Conservation (phyloP, 345 rosid species). For the Trapa incisa region DNA sequence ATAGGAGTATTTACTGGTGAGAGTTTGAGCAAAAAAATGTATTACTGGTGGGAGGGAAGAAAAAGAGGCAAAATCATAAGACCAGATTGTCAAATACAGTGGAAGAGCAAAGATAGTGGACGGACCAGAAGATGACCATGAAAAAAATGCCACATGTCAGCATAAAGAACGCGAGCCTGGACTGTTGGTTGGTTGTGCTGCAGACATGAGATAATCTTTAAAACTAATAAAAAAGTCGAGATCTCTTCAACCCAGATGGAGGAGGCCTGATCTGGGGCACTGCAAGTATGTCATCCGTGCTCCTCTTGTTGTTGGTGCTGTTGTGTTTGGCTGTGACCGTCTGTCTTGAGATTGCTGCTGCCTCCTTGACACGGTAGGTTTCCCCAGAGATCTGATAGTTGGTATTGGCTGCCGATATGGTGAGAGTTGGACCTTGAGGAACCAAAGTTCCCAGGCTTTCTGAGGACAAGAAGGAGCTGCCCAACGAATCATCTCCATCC, state of each 20-base stretch:
- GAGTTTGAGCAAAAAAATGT: too few species aligned
- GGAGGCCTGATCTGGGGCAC: constrained; percentile 10
- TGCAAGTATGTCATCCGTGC: constrained; percentile 13
- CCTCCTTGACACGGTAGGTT: background rate
- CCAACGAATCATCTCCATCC: background rate
- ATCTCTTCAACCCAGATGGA: constrained; percentile 8
- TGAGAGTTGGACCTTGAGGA: constrained; percentile 8
- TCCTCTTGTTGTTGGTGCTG: constrained; percentile 6
- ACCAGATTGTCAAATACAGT: too few species aligned
- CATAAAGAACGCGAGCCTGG: too few species aligned
- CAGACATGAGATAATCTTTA: too few species aligned
- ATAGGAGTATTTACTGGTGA: too few species aligned
- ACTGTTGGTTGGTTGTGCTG: too few species aligned
- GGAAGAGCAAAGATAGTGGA: too few species aligned
- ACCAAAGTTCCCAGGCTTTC: constrained; percentile 11
- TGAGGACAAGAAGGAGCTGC: constrained; percentile 6
- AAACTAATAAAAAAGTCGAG: constrained; percentile 2
- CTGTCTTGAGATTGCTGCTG: background rate
- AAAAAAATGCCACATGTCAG: too few species aligned
- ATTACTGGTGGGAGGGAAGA: too few species aligned
- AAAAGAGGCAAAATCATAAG: too few species aligned
- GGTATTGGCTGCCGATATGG: background rate
- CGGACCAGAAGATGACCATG: too few species aligned
- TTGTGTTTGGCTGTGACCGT: background rate
- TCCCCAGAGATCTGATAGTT: background rate